These are phyloP conservation scores for Wickerhamiella vanderwaltii DNA, from an alignment of 805 yeast genomes.

Conservation along the genomic window DNA sequence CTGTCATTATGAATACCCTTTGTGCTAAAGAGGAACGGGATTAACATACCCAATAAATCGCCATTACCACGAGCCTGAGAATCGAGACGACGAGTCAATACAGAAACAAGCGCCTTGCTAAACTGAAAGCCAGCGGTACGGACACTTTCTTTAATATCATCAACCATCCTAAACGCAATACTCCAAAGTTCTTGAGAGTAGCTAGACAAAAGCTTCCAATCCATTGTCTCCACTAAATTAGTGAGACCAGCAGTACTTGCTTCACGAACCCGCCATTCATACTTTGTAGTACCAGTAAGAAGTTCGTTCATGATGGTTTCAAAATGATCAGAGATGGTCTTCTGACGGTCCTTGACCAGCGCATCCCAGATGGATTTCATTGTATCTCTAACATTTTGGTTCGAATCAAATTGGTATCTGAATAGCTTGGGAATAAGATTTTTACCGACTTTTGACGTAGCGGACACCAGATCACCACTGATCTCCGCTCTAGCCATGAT, in stretches of 20 bases:
- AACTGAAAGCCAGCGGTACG: slow-evolving; percentile 64
- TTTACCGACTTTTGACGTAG: slow-evolving; percentile 42
- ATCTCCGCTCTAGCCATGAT: slow-evolving; percentile 69
- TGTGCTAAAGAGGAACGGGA: slow-evolving; percentile 70
- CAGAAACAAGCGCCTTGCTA: slow-evolving; percentile 36
- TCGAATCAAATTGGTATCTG: slow-evolving; percentile 80
- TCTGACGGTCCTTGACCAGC: slow-evolving; percentile 45
- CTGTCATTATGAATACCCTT: slow-evolving; percentile 77
- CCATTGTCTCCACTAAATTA: slow-evolving; percentile 45
- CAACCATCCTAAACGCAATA: slow-evolving; percentile 79
- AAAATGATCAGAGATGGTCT: slow-evolving; percentile 44
- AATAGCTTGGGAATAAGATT: slow-evolving; percentile 69
- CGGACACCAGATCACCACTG: slow-evolving; percentile 40
- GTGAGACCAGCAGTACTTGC: slow-evolving; percentile 65
- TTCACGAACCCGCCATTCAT: slow-evolving; percentile 90
- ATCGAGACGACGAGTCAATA: slow-evolving; percentile 33
- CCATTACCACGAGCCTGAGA: slow-evolving; percentile 35
- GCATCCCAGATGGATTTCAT: slow-evolving; percentile 86
- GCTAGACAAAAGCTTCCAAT: slow-evolving; percentile 10
- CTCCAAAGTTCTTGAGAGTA: slow-evolving; percentile 54
- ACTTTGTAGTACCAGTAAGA: slow-evolving; percentile 53
- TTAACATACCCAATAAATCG: slow-evolving; percentile 40
- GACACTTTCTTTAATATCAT: slow-evolving; percentile 90
- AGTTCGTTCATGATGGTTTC: slow-evolving; percentile 52
- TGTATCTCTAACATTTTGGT: slow-evolving; percentile 54